Evolutionary conservation across 306 rosid genomes (phyloP), one percentile per base, ranked within the genome.

Genomic region (Acacia melanoxylon): DNA sequence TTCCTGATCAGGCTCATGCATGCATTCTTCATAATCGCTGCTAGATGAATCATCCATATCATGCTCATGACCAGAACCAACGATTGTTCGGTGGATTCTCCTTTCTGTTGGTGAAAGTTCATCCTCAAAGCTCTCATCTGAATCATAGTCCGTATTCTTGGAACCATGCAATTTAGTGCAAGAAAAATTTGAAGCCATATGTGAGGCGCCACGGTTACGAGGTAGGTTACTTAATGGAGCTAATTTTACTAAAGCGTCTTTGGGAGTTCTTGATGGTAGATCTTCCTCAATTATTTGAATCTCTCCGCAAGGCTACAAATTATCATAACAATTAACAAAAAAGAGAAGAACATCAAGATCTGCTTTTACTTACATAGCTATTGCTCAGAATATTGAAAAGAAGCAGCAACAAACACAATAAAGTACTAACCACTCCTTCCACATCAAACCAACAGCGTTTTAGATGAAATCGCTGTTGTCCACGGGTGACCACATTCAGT

Each of bases 281-380:
- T 91, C 99, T 90, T 95, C 99, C 86, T 92, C 87, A 71, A 92
- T 95, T 83, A 95, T 87, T 88, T 95, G 97, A 77, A 95, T 86
- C 87, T 95, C 99, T 82, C 97, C 98, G 56, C 86, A 88, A 77
- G 98, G 94, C 99, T 93, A 84, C 59, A 72, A 77, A 77, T 29
- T 80, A 62, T 63, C 40, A 3, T 62, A 78, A 45, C 83, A 78
- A 72, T 65, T 84, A 82, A 66, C 66, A 68, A 76, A 78, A 13
- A 59, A 79, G 80, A 14, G 9, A 22, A 74, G 25, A 79, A 63
- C 77, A 41, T 59, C n/a, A 40, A 73, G 61, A 81, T 87, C 41
- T 86, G 89, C 54, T 67, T 78, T 58, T 63, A 45, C 63, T 68
- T 33, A 68, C 79, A 85, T 37, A 61, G 56, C 80, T 61, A 73